Base-by-base conservation (phyloP, 345 rosid genomes). In the Euclidium syriacum region DNA sequence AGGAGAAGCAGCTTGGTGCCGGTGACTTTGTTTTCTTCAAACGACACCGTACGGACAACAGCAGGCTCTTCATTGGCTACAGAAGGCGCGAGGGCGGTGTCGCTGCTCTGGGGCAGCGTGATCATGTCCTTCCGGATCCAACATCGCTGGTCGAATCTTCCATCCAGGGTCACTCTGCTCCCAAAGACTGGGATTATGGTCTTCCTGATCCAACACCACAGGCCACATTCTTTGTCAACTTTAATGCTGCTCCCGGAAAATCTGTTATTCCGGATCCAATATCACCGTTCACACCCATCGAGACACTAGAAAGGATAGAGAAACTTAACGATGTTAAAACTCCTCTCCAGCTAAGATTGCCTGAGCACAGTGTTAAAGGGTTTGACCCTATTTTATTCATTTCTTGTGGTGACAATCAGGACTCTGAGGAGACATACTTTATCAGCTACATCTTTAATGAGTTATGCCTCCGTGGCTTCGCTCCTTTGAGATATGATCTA, bases 11-110 rank as follows among this genome's bases (percentile, higher is more conserved):
- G 63, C 85, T 87, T 0, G 73, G 68, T 36, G 83, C 81, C 0
- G 90, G 90, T 0, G 95, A 87, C 50, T 54, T 75, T 43, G 82
- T 87, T 30, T 73, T 73, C 57, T 87, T 87, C 61, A 72, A 71
- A 46, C 72, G 88, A 1, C 71, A 68, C 65, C 62, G 64, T 1
- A 26, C 47, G 0, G 79, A 81, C n/a, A 33, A 56, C 5, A 75
- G 71, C 5, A 67, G 78, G 46, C 35, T 86, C 66, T 86, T 87
- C 64, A 79, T 87, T 34, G 82, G 85, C 39, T 87, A 72, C 80
- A 77, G 83, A 32, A 51, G 78, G 43, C 62, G 72, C 3, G 54
- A 58, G 9, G 22, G 39, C 0, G 51, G 41, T 0, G 25, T 15
- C 38, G 48, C 32, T 11, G 40, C n/a, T 11, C 8, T n/a, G n/a